Conservation (phyloP, 2,329 filamentous ascomycete genomes). For the Pseudogymnoascus sp. region DNA sequence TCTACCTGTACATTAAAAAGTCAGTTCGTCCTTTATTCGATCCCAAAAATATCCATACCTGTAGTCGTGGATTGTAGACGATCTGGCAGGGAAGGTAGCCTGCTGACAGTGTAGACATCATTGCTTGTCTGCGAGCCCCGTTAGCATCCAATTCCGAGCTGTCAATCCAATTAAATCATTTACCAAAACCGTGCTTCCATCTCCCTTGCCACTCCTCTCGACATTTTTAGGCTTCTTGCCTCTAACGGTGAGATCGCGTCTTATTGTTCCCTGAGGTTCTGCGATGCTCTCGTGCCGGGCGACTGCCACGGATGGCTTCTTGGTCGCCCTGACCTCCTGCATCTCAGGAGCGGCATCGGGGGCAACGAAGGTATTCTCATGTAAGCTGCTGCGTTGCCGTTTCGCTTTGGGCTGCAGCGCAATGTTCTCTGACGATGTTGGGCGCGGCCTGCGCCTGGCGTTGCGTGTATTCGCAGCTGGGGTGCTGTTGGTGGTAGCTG, state of each 20-base stretch:
- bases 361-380: conserved; percentile 49
- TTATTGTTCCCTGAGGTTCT: conserved; percentile 20
- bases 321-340: conserved; percentile 44
- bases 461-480: conserved; percentile 51
- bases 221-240: conserved; percentile 55
- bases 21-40: neutral
- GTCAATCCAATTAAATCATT: conserved; percentile 23
- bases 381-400: conserved; percentile 50
- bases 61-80: conserved; percentile 59
- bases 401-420: conserved; percentile 54
- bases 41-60: conserved; percentile 42
- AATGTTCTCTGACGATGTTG: conserved; percentile 46
- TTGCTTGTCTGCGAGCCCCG: conserved; percentile 61
- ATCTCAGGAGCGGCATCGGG: conserved; percentile 45
- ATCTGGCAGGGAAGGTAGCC: conserved; percentile 74
- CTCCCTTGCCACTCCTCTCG: conserved; percentile 61
- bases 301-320: conserved; percentile 34
- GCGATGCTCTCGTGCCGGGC: conserved; percentile 30
- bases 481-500: conserved; percentile 39
- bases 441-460: conserved; percentile 51
- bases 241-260: conserved; percentile 48
- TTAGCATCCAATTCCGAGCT: conserved; percentile 11
- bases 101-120: conserved; percentile 76
- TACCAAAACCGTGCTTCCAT: conserved; percentile 60
- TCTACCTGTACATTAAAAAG: conserved; percentile 39